Evolutionary conservation across 2,329 filamentous ascomycete species (phyloP).

Genomic region (Talaromyces sp.): DNA sequence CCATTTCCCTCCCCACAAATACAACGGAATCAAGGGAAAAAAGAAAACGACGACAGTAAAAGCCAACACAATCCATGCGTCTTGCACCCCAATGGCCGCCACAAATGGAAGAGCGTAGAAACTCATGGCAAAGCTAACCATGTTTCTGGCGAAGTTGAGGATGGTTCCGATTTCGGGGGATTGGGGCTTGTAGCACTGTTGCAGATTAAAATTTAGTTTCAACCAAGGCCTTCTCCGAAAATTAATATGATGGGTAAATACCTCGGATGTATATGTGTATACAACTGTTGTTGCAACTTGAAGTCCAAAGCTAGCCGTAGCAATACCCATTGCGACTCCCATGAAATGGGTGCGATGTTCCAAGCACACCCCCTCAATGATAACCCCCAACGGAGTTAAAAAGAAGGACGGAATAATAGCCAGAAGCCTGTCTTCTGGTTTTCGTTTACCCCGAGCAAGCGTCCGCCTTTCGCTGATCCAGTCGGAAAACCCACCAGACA

Average conservation of each 20-base stretch:
- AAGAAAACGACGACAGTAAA: not conserved
- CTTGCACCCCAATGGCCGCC: not conserved
- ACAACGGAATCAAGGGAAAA: not conserved
- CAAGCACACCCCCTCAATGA: constrained; percentile 18
- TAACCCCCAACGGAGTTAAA: constrained; percentile 14
- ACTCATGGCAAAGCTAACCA: not conserved
- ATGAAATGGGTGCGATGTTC: constrained; percentile 34
- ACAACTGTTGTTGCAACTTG: constrained; percentile 15
- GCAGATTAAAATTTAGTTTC: not conserved
- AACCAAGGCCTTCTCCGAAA: not conserved
- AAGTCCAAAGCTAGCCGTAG: constrained; percentile 44
- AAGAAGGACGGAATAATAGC: constrained; percentile 1
- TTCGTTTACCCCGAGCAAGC: constrained; percentile 18
- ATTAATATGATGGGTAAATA: not conserved
- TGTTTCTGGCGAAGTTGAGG: not conserved
- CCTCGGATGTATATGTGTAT: constrained; percentile 12
- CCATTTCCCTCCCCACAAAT: not conserved
- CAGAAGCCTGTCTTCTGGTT: constrained; percentile 26
- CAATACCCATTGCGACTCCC: constrained; percentile 45
- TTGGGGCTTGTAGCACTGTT: constrained; percentile 18
- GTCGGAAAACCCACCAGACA: constrained; percentile 23
- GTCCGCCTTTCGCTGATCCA: constrained; percentile 22
- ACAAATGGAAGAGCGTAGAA: constrained; percentile 1
- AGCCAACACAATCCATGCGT: not conserved
- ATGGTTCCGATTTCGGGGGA: constrained; percentile 12